A percentile compares a stretch with the other conserved stretches of the same genome.
Conservation (phyloP, 2,329 filamentous ascomycete genomes). For the Metarhizium rileyi region DNA sequence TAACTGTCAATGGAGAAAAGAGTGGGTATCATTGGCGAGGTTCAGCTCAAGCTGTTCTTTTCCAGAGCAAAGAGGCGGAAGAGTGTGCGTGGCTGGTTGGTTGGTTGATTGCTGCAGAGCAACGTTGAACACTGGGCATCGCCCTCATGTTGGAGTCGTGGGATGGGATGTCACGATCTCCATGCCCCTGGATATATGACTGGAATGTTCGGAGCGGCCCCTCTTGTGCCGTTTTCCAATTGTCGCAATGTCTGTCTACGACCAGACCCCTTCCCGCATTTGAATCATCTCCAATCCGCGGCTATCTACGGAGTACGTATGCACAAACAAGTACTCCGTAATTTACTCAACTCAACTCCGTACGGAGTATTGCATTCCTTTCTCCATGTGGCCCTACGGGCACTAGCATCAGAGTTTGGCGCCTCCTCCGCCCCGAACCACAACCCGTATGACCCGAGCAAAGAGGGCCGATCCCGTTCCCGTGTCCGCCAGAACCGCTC, state of each 20-base stretch:
- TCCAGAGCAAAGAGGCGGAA: neutral
- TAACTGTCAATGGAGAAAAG: neutral
- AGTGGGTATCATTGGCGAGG: neutral
- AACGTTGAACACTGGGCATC: no score
- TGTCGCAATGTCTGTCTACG: neutral
- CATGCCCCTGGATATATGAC: neutral
- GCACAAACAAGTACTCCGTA: no score
- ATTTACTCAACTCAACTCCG: neutral
- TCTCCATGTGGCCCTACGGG: conserved; percentile 1
- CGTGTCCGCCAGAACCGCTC: neutral
- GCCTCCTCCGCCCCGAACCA: conserved; percentile 2
- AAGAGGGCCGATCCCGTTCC: neutral
- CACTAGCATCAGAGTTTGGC: conserved; percentile 4
- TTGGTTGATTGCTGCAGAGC: neutral
- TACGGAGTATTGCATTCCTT: neutral
- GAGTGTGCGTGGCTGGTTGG: neutral
- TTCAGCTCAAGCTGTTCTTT: neutral
- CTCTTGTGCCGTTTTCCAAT: neutral
- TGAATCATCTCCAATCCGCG: no score
- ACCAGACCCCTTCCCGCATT: no score
- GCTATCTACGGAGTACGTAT: no score
- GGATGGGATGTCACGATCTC: no score
- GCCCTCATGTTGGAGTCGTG: neutral
- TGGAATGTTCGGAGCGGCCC: neutral
- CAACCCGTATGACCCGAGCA: conserved; percentile 1